A percentile compares a stretch with the other conserved stretches of the same genome.
Conservation (phyloP, 495 filamentous ascomycete species). For the Aspergillus diversus region DNA sequence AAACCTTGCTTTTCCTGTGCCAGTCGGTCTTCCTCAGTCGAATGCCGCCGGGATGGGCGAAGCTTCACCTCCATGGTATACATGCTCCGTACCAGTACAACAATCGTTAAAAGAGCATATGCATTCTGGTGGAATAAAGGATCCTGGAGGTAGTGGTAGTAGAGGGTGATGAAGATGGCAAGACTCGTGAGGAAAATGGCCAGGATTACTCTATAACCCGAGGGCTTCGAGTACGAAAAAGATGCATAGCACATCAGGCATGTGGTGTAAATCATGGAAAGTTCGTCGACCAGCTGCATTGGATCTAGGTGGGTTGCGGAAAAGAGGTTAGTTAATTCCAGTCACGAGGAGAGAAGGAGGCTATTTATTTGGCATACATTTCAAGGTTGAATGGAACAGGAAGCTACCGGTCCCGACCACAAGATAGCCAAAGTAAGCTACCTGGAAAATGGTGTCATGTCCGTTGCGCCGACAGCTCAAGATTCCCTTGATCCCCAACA, state of each 20-base stretch:
- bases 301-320: constrained; percentile 62
- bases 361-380: constrained; percentile 57
- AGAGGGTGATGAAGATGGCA: constrained; percentile 81
- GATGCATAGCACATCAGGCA: constrained; percentile 90
- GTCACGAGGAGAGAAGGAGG: not conserved
- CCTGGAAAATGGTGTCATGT: constrained; percentile 73
- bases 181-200: constrained; percentile 63
- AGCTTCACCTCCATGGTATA: constrained; percentile 87
- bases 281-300: constrained; percentile 96
- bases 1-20: constrained; percentile 44
- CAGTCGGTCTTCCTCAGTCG: constrained; percentile 48
- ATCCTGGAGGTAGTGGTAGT: constrained; percentile 93
- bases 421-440: constrained; percentile 74
- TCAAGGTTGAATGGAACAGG: constrained; percentile 79
- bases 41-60: constrained; percentile 56
- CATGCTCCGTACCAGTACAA: constrained; percentile 79
- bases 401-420: constrained; percentile 82
- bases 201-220: constrained; percentile 56
- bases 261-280: constrained; percentile 98
- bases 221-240: constrained; percentile 72
- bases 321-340: constrained; percentile 22
- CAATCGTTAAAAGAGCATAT: constrained; percentile 77
- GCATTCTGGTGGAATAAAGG: constrained; percentile 91
- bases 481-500: constrained; percentile 72
- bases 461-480: constrained; percentile 67